Percentiles rank a stretch among this genome's conserved stretches.
Evolutionary conservation across 441 rosid genomes (phyloP).

Genomic region (Omphalea diandra): DNA sequence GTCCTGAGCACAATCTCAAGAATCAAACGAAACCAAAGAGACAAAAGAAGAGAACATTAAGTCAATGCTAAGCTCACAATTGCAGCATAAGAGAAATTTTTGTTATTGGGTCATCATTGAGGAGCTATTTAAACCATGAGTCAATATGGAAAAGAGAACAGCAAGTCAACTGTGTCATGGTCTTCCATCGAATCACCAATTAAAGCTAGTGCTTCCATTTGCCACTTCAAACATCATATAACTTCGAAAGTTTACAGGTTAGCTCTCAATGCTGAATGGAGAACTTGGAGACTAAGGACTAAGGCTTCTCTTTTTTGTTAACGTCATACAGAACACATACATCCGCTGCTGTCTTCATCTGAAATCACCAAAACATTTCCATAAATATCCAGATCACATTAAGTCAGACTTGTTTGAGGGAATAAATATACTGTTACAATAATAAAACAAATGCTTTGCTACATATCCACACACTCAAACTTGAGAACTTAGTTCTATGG

Average conservation of each 20-base stretch:
- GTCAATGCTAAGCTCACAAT: not conserved
- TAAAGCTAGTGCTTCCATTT: not conserved
- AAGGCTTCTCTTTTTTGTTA: constrained; percentile 59
- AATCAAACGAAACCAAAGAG: too few species aligned
- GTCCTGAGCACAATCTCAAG: too few species aligned
- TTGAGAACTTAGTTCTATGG: not conserved
- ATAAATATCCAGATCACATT: constrained; percentile 2
- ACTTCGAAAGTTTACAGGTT: not conserved
- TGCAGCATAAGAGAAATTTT: constrained; percentile 3
- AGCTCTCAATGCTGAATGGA: constrained; percentile 9
- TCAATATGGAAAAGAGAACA: not conserved
- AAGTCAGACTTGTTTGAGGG: not conserved
- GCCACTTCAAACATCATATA: constrained; percentile 5
- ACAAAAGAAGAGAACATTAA: not conserved
- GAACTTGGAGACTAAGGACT: not conserved
- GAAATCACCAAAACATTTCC: constrained; percentile 27
- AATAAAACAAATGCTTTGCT: not conserved
- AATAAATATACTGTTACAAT: not conserved
- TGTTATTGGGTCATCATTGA: not conserved
- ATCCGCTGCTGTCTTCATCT: constrained; percentile 97
- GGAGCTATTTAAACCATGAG: not conserved
- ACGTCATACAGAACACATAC: constrained; percentile 75
- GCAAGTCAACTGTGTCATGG: not conserved
- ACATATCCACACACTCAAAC: not conserved
- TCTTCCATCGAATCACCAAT: not conserved